Evolutionary conservation across 148 eudicot genomes (phyloP).

Genomic region (Rhododendron henanense): DNA sequence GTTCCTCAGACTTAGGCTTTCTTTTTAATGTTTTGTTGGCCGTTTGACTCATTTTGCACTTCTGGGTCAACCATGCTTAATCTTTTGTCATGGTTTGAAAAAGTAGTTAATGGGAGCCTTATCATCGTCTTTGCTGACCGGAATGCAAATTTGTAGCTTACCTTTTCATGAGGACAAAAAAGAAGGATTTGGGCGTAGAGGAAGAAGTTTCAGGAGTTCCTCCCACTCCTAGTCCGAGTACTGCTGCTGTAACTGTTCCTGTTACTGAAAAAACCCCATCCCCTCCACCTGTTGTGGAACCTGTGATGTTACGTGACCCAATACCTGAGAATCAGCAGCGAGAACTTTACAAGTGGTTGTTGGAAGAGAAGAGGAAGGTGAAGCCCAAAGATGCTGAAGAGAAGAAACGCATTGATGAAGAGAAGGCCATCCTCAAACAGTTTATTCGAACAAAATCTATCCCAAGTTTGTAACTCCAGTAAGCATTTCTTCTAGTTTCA

Average conservation of each 20-base stretch:
- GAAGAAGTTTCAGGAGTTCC: constrained; percentile 27
- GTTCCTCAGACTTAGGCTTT: not conserved
- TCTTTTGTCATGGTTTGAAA: not conserved
- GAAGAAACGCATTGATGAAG: constrained; percentile 77
- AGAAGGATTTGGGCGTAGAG: constrained; percentile 37
- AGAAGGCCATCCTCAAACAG: constrained; percentile 84
- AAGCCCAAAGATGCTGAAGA: constrained; percentile 71
- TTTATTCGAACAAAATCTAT: constrained; percentile 71
- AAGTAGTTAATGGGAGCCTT: not conserved
- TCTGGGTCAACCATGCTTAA: not conserved
- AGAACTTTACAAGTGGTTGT: constrained; percentile 85
- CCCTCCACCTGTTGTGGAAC: constrained; percentile 24
- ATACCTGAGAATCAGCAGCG: constrained; percentile 70
- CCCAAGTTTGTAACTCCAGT: constrained; percentile 42
- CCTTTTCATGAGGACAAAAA: constrained; percentile 55
- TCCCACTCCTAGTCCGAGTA: constrained; percentile 19
- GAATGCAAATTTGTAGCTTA: constrained; percentile 44
- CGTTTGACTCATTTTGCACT: not conserved
- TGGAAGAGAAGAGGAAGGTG: constrained; percentile 90
- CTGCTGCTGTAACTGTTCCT: constrained; percentile 29
- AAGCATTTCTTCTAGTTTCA: not conserved
- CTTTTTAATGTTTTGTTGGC: not conserved
- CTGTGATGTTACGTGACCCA: constrained; percentile 40
- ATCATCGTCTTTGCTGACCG: constrained; percentile 6
- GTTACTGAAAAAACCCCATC: constrained; percentile 14